Evolutionary conservation across 305 asterid species (phyloP), one percentile per base, ranked within the genome.

Genomic region (Vinca major): DNA sequence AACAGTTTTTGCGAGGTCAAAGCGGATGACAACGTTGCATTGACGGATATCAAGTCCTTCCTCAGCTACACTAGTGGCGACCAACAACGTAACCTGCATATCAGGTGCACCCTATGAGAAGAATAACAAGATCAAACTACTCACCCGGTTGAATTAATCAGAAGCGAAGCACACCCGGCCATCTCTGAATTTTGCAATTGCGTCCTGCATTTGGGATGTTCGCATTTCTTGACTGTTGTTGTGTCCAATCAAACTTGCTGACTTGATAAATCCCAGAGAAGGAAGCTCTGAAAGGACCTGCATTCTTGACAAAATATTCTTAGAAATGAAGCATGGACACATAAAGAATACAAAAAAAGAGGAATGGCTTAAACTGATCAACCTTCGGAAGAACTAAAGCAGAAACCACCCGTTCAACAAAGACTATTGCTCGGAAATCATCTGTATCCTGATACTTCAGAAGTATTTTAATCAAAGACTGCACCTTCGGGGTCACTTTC

Each of bases 371-470:
- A 62, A 54, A 65, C 62, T n/a, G n/a, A 70, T 56, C 78, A 60
- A 93, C 99, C 97, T 94, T 94, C 56, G 99, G 99, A 74, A 94
- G 98, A 79, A 94, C 99, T 81, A 94, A 80, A 62, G 99, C 99
- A 66, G 97, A 73, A 74, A 91, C 99, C 72, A 91, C 99, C 60
- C 99, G 99, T 72, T 94, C 99, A 44, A 94, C 99, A 60, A 94
- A 94, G 75, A 94, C 86, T 73, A 94, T 94, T 52, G 99, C 99
- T 64, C 96, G 97, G 62, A 94, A 94, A 79, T 94, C 99, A 84
- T 88, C 91, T 5, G 96, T 91, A 58, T 86, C 84, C 76, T 94
- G 96, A 81, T 94, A 91, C 76, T 87, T 89, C 78, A 91, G 87
- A 82, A 94, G 99, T 70, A 89, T 70, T 81, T 94, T 91, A 73